These are phyloP conservation scores for Calophaca sinica DNA, from an alignment of 306 rosid genomes.

Conservation along the genomic window DNA sequence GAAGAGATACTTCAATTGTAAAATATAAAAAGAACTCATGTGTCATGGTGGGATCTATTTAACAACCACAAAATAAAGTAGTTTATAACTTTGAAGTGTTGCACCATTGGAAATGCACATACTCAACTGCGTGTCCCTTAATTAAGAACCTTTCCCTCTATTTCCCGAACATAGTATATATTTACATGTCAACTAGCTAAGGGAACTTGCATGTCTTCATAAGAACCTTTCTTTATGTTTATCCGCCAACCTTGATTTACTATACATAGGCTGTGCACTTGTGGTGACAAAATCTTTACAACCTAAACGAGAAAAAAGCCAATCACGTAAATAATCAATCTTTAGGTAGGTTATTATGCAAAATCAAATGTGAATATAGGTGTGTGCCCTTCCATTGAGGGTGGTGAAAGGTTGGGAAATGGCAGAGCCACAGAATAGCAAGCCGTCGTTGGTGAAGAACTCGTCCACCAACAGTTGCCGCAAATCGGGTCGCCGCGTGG, in stretches of 20 bases:
- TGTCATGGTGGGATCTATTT: no score
- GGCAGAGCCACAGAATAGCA: conserved; percentile 28
- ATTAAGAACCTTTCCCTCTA: no score
- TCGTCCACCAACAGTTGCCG: conserved; percentile 1
- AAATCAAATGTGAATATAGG: not conserved
- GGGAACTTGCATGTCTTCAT: not conserved
- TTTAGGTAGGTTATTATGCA: not conserved
- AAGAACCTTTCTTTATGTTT: not conserved
- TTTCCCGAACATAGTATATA: not conserved
- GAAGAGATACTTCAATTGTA: no score
- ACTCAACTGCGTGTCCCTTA: no score
- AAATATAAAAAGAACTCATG: no score
- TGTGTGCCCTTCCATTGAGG: conserved; percentile 7
- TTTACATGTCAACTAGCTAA: not conserved
- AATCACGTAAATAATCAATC: conserved; percentile 15
- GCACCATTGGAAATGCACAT: no score
- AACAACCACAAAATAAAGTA: no score
- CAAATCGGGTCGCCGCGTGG: conserved; percentile 30
- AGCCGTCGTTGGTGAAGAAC: not conserved
- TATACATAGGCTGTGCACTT: conserved; percentile 33
- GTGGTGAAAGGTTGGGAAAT: conserved; percentile 41
- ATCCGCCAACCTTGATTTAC: conserved; percentile 41
- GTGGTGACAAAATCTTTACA: conserved; percentile 15
- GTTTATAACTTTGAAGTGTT: no score
- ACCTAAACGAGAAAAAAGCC: not conserved